These are phyloP conservation scores for Aureobasidium sp. DNA, from an alignment of 2,329 filamentous ascomycete species.

Conservation along the genomic window DNA sequence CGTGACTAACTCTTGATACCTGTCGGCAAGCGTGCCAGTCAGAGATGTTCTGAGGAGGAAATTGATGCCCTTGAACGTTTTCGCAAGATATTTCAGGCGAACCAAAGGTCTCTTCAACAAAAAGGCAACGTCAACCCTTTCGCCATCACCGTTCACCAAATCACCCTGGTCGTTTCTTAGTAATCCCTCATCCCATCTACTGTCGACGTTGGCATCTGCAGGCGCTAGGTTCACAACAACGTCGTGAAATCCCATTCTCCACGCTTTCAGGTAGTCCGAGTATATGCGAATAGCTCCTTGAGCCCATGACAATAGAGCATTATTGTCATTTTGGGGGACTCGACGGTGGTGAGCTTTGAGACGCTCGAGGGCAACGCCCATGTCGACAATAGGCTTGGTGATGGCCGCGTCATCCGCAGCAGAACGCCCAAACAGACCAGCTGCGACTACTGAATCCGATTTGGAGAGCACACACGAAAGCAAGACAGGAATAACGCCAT, in stretches of 20 bases:
- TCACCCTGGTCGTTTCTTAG: constrained; percentile 54
- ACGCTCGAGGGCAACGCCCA: constrained; percentile 85
- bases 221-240: constrained; percentile 89
- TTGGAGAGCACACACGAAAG: constrained; percentile 75
- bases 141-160: constrained; percentile 65
- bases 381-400: constrained; percentile 83
- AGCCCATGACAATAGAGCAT: constrained; percentile 73
- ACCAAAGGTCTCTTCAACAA: constrained; percentile 83
- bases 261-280: constrained; percentile 74
- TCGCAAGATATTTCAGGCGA: constrained; percentile 78
- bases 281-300: constrained; percentile 72
- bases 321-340: constrained; percentile 66
- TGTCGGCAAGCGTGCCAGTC: constrained; percentile 51
- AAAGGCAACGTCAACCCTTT: constrained; percentile 89
- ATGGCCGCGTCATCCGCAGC: constrained; percentile 54
- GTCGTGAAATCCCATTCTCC: constrained; percentile 90
- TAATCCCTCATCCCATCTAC: constrained; percentile 46
- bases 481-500: constrained; percentile 89
- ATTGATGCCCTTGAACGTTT: constrained; percentile 67
- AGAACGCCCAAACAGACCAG: constrained; percentile 59
- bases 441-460: constrained; percentile 47
- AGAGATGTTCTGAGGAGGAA: constrained; percentile 48
- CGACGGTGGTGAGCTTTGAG: constrained; percentile 73
- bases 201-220: constrained; percentile 48
- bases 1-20: constrained; percentile 66